Evolutionary conservation across 1,284 basidiomycete species (phyloP), one percentile per base, ranked within the genome.

Genomic region (Ustilago nuda): DNA sequence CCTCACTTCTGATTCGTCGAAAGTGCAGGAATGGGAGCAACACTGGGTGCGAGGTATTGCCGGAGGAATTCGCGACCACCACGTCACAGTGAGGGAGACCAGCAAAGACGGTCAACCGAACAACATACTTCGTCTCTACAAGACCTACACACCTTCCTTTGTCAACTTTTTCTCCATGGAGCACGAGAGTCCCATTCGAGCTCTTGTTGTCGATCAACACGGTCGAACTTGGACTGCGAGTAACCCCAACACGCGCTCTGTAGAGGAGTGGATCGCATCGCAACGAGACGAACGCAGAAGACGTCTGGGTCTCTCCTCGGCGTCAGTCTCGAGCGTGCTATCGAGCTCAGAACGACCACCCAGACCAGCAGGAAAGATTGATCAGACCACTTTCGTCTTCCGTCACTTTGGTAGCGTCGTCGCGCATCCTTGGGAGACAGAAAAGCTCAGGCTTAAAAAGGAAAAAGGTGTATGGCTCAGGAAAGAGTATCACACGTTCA

Each of bases 1-100:
- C 9, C 56, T 70, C 51, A 57, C 39, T 2, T 45, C 60, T 1
- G 59, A 66, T 23, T 13, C 41, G 32, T 43, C 71, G 4, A 61
- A 61, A n/a, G 61, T 80, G 30, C 57, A 59, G 35, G 78, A 80
- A 54, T 76, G 76, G 72, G 76, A 78, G 52, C 78, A 80, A 62
- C 78, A 80, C 41, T 80, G 78, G 78, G 78, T 80, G 51, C 66
- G 76, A 4, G 69, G 75, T 12, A 66, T 79, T 30, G 36, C 43
- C 0, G 65, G 63, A 4, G 64, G 73, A 2, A 66, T 80, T 30
- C 66, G 64, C 4, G 61, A 74, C 8, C 72, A 75, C 39, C 57
- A 56, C 32, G 41, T 76, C 23, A 23, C 61, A 11, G 19, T 58
- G 2, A 48, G 8, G 0, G 23, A 48, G 8, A 61, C 33, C 13